These are phyloP conservation scores for Botrytis porri DNA, from an alignment of 2,329 filamentous ascomycete species.

Conservation along the genomic window DNA sequence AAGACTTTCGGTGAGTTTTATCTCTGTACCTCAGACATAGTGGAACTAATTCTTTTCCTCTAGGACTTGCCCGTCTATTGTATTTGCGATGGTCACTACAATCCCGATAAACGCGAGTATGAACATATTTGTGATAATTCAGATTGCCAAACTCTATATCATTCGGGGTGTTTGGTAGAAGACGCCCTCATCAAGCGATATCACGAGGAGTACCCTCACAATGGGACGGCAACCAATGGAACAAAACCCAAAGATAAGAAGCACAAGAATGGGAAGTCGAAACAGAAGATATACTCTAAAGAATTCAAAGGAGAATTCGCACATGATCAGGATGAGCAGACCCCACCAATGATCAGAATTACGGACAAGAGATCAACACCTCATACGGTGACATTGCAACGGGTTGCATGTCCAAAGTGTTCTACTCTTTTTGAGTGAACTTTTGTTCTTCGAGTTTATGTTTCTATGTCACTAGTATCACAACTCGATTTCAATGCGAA, in stretches of 20 bases:
- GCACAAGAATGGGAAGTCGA: constrained; percentile 5
- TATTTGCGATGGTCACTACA: constrained; percentile 39
- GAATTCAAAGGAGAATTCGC: constrained; percentile 30
- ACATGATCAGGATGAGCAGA: constrained; percentile 15
- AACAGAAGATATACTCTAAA: constrained; percentile 26
- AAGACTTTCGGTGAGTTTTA: constrained; percentile 37
- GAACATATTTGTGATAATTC: constrained; percentile 37
- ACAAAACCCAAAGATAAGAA: constrained; percentile 25
- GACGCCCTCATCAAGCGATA: constrained; percentile 35
- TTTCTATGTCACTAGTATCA: not conserved
- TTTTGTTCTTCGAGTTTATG: not conserved
- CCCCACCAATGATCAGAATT: constrained; percentile 27
- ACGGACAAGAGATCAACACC: constrained; percentile 27
- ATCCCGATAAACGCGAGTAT: constrained; percentile 39
- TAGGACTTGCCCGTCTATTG: constrained; percentile 39
- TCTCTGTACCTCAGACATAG: not conserved
- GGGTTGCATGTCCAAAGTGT: constrained; percentile 33
- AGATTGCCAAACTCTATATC: constrained; percentile 40
- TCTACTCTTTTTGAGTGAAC: constrained; percentile 28
- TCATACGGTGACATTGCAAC: constrained; percentile 25
- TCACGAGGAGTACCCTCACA: constrained; percentile 21
- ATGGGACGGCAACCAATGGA: constrained; percentile 21
- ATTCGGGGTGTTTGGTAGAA: constrained; percentile 40
- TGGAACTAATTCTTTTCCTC: constrained; percentile 11
- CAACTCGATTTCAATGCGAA: not conserved